A percentile compares a stretch with the other conserved stretches of the same genome.
Conservation (phyloP, 1,284 basidiomycete species). For the Malassezia restricta region DNA sequence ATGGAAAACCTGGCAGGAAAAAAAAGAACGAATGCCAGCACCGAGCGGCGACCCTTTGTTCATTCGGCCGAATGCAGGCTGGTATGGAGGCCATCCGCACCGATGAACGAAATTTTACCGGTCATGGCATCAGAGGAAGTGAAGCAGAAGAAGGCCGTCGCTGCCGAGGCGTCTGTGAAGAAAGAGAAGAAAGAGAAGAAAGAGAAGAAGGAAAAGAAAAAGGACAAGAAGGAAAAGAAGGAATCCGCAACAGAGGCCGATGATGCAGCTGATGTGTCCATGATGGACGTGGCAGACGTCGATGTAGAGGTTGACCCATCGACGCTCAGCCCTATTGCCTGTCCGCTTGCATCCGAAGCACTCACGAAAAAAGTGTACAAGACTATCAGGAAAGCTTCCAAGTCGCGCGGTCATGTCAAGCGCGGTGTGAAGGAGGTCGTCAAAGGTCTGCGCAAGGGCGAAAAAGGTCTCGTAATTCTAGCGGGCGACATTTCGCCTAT, state of each 20-base stretch:
- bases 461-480: slow-evolving; percentile 61
- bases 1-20: background rate
- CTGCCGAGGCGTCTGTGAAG: slow-evolving; percentile 16
- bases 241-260: slow-evolving; percentile 19
- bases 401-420: slow-evolving; percentile 43
- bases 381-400: slow-evolving; percentile 44
- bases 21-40: background rate
- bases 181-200: slow-evolving; percentile 33
- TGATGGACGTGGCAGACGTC: slow-evolving; percentile 21
- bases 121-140: slow-evolving; percentile 19
- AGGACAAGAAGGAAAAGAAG: slow-evolving; percentile 29
- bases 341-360: slow-evolving; percentile 36
- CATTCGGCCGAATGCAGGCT: slow-evolving; percentile 2
- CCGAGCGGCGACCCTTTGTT: background rate
- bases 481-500: slow-evolving; percentile 96
- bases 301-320: slow-evolving; percentile 17
- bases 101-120: background rate
- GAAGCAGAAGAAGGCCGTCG: slow-evolving; percentile 7
- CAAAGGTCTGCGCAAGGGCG: slow-evolving; percentile 42
- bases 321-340: slow-evolving; percentile 29
- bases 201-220: slow-evolving; percentile 29
- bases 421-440: slow-evolving; percentile 46
- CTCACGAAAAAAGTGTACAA: slow-evolving; percentile 44
- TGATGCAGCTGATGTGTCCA: slow-evolving; percentile 19
- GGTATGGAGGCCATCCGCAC: background rate